phyloP scores from a whole-genome alignment of 176 grass and related monocot species.

The Eleusine indica region DNA sequence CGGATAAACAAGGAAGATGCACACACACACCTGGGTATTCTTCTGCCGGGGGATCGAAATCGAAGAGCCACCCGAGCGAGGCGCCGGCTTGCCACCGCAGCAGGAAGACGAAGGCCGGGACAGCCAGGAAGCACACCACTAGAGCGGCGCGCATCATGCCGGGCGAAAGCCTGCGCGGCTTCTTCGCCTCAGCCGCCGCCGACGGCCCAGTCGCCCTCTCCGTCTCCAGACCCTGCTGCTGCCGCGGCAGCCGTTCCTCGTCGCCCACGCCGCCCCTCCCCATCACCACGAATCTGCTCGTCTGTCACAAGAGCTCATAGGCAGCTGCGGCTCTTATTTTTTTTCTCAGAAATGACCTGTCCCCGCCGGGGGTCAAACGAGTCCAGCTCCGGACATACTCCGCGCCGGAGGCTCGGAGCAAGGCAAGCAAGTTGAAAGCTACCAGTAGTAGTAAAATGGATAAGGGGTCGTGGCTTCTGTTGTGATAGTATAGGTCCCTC shows the following conservation, averaged over 20 bases:
- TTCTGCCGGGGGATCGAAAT: background rate
- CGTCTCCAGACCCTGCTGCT: background rate
- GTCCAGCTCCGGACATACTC: background rate
- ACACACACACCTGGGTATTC: conserved; percentile 31
- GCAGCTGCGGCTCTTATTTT: background rate
- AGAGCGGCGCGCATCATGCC: background rate
- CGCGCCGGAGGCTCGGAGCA: background rate
- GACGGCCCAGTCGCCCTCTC: background rate
- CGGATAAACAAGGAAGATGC: background rate
- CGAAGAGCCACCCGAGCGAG: conserved; percentile 43
- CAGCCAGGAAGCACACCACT: conserved; percentile 25
- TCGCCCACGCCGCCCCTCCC: background rate
- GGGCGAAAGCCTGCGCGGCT: background rate
- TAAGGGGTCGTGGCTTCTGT: too few species aligned
- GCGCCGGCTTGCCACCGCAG: conserved; percentile 39
- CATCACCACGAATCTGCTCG: background rate
- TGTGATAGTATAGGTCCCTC: background rate
- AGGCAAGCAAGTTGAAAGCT: conserved; percentile 23
- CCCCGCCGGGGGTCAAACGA: background rate
- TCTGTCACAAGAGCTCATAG: background rate
- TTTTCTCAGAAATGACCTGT: background rate
- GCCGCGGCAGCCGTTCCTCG: conserved; percentile 10
- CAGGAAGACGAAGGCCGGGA: conserved; percentile 43
- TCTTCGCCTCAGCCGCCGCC: background rate
- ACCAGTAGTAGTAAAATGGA: background rate